These are phyloP conservation scores for Berberis vulgaris DNA, from an alignment of 164 flowering plant genomes.

Conservation along the genomic window DNA sequence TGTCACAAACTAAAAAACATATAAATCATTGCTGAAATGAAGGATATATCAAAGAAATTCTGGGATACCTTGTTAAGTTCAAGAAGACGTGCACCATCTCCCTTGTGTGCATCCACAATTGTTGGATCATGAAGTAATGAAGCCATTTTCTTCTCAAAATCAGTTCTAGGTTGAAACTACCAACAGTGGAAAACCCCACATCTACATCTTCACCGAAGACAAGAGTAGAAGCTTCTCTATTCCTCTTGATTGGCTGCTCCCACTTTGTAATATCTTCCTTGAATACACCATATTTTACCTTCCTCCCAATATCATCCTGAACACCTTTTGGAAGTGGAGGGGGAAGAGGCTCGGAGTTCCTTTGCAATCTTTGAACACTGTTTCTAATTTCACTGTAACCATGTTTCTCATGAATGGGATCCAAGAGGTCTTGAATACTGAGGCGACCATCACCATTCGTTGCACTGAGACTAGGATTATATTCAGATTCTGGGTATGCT, in stretches of 20 bases:
- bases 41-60: constrained; percentile 1
- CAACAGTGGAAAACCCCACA: constrained; percentile 69
- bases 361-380: constrained; percentile 40
- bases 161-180: constrained; percentile 74
- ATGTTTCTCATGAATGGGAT: constrained; percentile 50
- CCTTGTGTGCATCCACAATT: constrained; percentile 61
- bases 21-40: background rate
- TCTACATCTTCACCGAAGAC: constrained; percentile 49
- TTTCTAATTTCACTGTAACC: constrained; percentile 56
- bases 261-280: constrained; percentile 67
- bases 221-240: constrained; percentile 75
- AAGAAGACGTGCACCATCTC: constrained; percentile 82
- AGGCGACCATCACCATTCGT: constrained; percentile 47
- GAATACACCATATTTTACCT: constrained; percentile 41
- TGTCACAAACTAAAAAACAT: background rate
- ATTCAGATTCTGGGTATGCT: constrained; percentile 68
- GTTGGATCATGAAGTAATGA: constrained; percentile 44
- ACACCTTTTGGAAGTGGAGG: constrained; percentile 67
- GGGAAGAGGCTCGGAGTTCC: constrained; percentile 33
- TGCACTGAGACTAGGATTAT: constrained; percentile 55
- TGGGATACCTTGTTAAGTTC: constrained; percentile 71
- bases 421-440: constrained; percentile 64
- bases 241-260: constrained; percentile 68
- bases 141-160: constrained; percentile 76
- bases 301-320: constrained; percentile 57